Base-by-base conservation (phyloP, 1,139 yeast genomes). In the Dujonia santamariae region DNA sequence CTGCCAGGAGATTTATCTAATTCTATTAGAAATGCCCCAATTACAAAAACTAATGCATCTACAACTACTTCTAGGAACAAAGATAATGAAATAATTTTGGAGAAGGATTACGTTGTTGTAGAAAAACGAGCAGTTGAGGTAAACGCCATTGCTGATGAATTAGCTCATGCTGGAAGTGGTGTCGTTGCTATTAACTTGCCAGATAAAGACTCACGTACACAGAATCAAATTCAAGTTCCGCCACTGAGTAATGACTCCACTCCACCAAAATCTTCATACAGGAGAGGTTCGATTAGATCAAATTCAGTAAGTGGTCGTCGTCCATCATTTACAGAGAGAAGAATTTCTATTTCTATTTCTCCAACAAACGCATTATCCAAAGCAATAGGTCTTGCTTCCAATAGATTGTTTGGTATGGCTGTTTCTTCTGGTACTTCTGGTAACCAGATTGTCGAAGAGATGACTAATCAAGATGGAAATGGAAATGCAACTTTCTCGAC, bases 111-210 rank as follows among this genome's bases (percentile, higher is more conserved):
- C 49, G 97, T 92, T 30, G 95, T 92, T 26, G 92, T 92, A 18
- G 97, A 92, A 55, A 90, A 88, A 56, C 74, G 95, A 35, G 87
- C 94, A 0, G 97, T 92, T 4, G 97, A 92, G 56, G 95, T 92
- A 8, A 92, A 92, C 61, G 94, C 96, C 1, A 67, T 92, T 37
- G 97, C 97, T 7, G 97, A 92, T 57, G 95, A 88, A 53, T 65
- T 90, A 37, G 92, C 85, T 2, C 72, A 73, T 43, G 80, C 83
- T 2, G 85, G 85, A 1, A 63, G 75, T 35, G 78, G 80, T 1
- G 76, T 72, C 3, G 68, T 64, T 17, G 81, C 78, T 0, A 68
- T 72, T 35, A 51, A 52, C 30, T 41, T 48, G 21, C 53, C 53
- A 48, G 20, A 37, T 9, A 6, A 30, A 19, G 24, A 23, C 14